phyloP scores from a whole-genome alignment of 2,329 filamentous ascomycete genomes.

The Fusarium oxysporum region DNA sequence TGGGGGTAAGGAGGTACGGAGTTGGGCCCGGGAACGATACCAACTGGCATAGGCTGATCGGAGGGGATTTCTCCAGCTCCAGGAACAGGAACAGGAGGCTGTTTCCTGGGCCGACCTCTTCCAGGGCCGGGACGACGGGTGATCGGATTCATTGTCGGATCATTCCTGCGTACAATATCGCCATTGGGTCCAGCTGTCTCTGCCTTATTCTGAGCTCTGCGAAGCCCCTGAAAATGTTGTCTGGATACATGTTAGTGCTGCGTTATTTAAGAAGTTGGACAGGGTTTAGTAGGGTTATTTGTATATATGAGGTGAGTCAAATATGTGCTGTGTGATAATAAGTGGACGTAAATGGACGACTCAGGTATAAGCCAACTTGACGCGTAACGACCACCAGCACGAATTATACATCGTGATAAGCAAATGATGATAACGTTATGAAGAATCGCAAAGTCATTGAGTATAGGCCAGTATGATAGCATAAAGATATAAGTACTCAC shows the following conservation, averaged over 20 bases:
- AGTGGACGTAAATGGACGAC: not conserved
- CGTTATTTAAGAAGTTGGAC: not conserved
- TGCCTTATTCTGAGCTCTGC: constrained; percentile 65
- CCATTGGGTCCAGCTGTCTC: constrained; percentile 53
- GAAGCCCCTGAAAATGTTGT: constrained; percentile 71
- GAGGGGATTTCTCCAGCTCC: constrained; percentile 22
- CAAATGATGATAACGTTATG: not conserved
- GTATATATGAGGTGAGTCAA: not conserved
- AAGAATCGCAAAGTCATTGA: not conserved
- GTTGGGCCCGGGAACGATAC: constrained; percentile 8
- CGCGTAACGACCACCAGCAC: constrained; percentile 10
- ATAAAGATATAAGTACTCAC: constrained; percentile 55
- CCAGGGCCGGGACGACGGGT: constrained; percentile 70
- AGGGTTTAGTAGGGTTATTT: not conserved
- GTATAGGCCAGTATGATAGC: constrained; percentile 3
- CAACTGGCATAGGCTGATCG: constrained; percentile 17
- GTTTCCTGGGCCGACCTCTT: constrained; percentile 65
- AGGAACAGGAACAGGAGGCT: constrained; percentile 42
- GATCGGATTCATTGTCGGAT: constrained; percentile 68
- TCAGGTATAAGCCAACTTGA: constrained; percentile 24
- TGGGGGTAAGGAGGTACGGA: constrained; percentile 5
- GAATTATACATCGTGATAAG: constrained; percentile 14
- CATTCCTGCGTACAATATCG: constrained; percentile 55
- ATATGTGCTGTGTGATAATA: not conserved
- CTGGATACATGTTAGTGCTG: constrained; percentile 50